These are phyloP conservation scores for Trypanosomatidae sp. DNA, from an alignment of 208 protist species.

Conservation along the genomic window DNA sequence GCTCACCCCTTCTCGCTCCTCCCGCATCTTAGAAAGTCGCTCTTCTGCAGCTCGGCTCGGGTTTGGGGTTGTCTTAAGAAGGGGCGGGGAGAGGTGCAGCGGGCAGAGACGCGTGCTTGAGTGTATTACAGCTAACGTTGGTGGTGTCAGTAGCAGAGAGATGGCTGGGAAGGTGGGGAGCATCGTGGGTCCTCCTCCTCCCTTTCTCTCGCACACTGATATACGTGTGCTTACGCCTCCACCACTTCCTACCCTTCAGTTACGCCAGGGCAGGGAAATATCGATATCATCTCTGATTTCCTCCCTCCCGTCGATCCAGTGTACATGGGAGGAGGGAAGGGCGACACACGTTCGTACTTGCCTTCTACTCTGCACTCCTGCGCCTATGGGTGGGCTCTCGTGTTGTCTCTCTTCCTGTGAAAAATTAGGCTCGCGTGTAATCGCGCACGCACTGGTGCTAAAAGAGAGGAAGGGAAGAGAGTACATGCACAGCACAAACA, in stretches of 20 bases:
- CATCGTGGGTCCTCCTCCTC: neutral
- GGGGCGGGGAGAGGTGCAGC: neutral
- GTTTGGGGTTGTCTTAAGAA: neutral
- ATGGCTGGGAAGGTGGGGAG: neutral
- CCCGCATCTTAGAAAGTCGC: neutral
- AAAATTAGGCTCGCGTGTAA: too few relatives aligned
- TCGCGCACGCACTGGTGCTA: too few relatives aligned
- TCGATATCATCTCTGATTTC: neutral
- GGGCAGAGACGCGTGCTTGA: neutral
- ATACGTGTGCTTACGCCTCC: too few relatives aligned
- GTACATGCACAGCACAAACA: neutral
- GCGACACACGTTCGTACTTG: too few relatives aligned
- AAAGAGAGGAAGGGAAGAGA: neutral
- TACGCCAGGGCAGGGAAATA: neutral
- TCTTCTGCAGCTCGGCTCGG: too few relatives aligned
- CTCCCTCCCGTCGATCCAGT: neutral
- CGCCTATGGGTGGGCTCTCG: too few relatives aligned
- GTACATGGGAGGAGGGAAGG: too few relatives aligned
- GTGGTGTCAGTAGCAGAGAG: neutral
- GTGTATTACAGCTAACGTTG: neutral
- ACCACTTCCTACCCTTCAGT: too few relatives aligned
- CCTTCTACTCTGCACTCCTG: too few relatives aligned
- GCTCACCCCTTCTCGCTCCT: neutral
- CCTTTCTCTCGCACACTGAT: neutral
- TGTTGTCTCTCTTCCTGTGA: too few relatives aligned